A percentile compares a stretch with the other conserved stretches of the same genome.
phyloP scores from a whole-genome alignment of 140 eudicot species.

The Flaveria floridana region DNA sequence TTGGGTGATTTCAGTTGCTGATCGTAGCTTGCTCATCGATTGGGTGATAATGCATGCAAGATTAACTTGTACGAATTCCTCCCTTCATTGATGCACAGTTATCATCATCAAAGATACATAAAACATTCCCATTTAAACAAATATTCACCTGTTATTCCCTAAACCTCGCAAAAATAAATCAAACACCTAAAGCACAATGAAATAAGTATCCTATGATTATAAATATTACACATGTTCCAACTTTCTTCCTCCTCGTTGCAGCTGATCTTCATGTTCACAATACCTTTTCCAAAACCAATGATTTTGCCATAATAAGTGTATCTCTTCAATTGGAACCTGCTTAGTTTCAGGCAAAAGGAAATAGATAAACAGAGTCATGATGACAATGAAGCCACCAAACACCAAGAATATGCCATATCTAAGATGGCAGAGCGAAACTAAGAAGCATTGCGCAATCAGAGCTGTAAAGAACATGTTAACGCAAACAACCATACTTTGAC shows the following conservation, averaged over 20 bases:
- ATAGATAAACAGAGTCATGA: slow-evolving; percentile 62
- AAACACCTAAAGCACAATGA: slow-evolving; percentile 1
- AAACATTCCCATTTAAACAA: slow-evolving; percentile 10
- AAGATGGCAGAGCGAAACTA: slow-evolving; percentile 72
- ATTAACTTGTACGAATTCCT: too few relatives aligned
- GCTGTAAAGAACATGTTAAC: slow-evolving; percentile 90
- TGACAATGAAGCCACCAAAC: slow-evolving; percentile 58
- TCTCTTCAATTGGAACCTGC: slow-evolving; percentile 91
- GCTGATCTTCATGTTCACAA: slow-evolving; percentile 37
- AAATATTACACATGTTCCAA: slow-evolving; percentile 20
- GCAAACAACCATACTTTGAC: slow-evolving; percentile 87
- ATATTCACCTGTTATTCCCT: not conserved
- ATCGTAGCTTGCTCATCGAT: too few relatives aligned
- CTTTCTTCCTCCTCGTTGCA: slow-evolving; percentile 23
- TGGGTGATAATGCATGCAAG: too few relatives aligned
- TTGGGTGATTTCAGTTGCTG: too few relatives aligned
- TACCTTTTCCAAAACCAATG: slow-evolving; percentile 86
- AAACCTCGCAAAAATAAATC: slow-evolving; percentile 12
- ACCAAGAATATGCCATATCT: slow-evolving; percentile 76
- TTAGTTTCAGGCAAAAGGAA: slow-evolving; percentile 90
- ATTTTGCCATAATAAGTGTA: slow-evolving; percentile 58
- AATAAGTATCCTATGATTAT: not conserved
- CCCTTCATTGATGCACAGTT: too few relatives aligned
- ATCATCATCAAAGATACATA: slow-evolving; percentile 7
- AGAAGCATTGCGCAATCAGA: slow-evolving; percentile 79